These are phyloP conservation scores for Neoscytalidium dimidiatum DNA, from an alignment of 2,329 filamentous ascomycete species.

Conservation along the genomic window DNA sequence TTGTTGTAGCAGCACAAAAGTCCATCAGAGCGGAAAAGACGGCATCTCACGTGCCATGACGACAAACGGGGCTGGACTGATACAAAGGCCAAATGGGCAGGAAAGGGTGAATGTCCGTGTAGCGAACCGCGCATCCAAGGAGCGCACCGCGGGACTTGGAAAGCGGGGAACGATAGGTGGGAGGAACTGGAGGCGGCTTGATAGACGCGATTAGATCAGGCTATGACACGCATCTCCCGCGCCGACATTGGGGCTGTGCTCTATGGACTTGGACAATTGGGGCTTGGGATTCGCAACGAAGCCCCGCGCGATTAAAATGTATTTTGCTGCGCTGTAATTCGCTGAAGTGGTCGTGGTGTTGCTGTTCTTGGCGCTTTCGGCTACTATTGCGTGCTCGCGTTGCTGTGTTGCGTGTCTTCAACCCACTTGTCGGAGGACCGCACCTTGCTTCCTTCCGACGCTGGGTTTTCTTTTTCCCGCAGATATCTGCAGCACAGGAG, in stretches of 20 bases:
- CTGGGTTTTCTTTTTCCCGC: not conserved
- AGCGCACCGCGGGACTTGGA: not conserved
- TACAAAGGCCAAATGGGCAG: not conserved
- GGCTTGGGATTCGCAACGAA: not conserved
- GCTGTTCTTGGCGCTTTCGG: not conserved
- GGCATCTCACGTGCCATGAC: constrained; percentile 14
- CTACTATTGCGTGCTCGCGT: constrained; percentile 5
- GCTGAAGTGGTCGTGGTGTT: not conserved
- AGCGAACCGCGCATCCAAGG: not conserved
- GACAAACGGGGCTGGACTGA: constrained; percentile 7
- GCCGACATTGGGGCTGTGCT: not conserved
- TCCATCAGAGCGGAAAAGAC: not conserved
- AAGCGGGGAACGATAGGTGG: not conserved
- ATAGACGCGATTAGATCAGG: constrained; percentile 4
- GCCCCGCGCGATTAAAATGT: not conserved
- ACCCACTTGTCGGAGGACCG: not conserved
- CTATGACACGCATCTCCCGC: not conserved
- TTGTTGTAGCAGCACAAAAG: not conserved
- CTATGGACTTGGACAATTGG: not conserved
- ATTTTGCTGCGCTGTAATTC: not conserved
- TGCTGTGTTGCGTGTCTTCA: not conserved
- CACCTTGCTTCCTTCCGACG: not conserved
- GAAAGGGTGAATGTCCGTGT: not conserved
- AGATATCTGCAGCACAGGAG: too few relatives aligned
- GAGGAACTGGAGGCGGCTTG: not conserved